phyloP scores from a whole-genome alignment of 768 basidiomycete species.

The Sporobolomyces roseus region DNA sequence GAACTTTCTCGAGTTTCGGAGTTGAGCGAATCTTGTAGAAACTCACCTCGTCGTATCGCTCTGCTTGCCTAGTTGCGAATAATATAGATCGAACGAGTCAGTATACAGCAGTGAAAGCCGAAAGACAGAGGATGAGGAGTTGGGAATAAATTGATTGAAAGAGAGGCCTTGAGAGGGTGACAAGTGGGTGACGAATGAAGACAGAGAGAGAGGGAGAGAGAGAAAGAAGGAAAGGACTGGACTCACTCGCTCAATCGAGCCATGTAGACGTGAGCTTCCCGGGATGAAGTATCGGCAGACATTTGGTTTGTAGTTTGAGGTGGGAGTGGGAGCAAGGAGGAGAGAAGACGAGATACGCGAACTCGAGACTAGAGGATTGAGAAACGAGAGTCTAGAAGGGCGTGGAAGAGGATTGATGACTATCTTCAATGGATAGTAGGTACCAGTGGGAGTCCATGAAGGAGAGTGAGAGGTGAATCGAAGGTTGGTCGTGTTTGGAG shows the following conservation, averaged over 20 bases:
- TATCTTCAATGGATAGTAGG: neutral
- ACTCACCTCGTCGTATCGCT: slow-evolving; percentile 39
- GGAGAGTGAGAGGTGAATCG: neutral
- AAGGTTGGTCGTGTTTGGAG: neutral
- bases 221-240: neutral
- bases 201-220: neutral
- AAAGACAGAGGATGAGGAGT: too few relatives aligned
- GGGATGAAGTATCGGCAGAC: slow-evolving; percentile 22
- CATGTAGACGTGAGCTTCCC: slow-evolving; percentile 41
- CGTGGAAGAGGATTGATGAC: neutral
- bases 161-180: neutral
- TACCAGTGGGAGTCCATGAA: neutral
- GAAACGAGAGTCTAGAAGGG: neutral
- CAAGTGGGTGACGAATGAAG: neutral
- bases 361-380: neutral
- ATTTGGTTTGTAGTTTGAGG: neutral
- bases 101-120: too few relatives aligned
- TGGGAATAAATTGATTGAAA: too few relatives aligned
- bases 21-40: neutral
- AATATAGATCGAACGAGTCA: too few relatives aligned
- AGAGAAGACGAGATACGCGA: neutral
- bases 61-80: slow-evolving; percentile 27
- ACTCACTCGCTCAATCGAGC: slow-evolving; percentile 38
- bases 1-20: neutral
- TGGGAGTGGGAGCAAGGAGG: neutral